phyloP scores from a whole-genome alignment of 805 yeast species.

The Yarrowia deformans region DNA sequence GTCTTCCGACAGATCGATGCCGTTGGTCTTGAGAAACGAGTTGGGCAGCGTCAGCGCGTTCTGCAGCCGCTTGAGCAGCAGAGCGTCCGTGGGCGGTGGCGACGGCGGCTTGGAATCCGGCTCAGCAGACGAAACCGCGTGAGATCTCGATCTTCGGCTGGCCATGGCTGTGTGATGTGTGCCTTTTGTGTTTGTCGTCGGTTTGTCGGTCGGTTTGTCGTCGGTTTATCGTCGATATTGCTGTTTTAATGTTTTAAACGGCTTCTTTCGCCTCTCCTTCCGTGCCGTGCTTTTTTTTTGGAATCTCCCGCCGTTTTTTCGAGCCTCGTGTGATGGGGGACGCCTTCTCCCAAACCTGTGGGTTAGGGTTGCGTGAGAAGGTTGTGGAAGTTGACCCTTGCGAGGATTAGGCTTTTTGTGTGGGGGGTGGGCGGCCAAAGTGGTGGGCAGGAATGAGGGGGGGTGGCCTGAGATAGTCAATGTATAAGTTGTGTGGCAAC shows the following conservation, averaged over 20 bases:
- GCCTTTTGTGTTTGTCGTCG: background rate
- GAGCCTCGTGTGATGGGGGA: background rate
- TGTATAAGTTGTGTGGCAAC: no score
- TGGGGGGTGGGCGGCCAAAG: background rate
- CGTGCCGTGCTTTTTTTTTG: background rate
- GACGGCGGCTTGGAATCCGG: slow-evolving; percentile 28
- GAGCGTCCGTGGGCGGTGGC: slow-evolving; percentile 19
- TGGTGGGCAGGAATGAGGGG: no score
- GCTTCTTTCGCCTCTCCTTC: no score
- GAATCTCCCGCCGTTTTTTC: background rate
- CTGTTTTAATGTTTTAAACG: no score
- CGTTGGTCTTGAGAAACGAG: slow-evolving; percentile 33
- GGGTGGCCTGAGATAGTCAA: no score
- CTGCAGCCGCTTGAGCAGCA: slow-evolving; percentile 15
- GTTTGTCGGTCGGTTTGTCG: background rate
- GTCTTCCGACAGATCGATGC: slow-evolving; percentile 22
- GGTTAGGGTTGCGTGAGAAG: slow-evolving; percentile 38
- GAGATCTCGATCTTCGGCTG: slow-evolving; percentile 6
- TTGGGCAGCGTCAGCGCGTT: slow-evolving; percentile 24
- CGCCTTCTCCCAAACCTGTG: slow-evolving; percentile 20
- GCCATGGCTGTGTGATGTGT: background rate
- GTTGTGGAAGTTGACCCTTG: background rate
- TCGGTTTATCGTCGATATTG: no score
- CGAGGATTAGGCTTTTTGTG: background rate
- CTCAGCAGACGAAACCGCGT: slow-evolving; percentile 21